phyloP scores from a whole-genome alignment of 139 green algal genomes.

The Closterium sp. region DNA sequence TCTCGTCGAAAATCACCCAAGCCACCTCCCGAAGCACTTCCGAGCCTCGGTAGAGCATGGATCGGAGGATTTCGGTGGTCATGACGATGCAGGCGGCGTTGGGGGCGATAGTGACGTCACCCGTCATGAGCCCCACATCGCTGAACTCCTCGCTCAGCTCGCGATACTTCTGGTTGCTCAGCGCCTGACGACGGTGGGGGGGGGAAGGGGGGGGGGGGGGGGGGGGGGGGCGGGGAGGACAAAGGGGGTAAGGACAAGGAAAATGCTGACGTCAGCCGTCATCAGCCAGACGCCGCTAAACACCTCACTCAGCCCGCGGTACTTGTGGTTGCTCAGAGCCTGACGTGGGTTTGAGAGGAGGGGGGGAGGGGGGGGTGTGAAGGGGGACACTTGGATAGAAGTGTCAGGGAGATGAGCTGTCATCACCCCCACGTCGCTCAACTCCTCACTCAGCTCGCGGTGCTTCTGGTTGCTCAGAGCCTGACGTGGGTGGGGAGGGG shows the following conservation, averaged over 20 bases:
- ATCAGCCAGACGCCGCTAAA: conserved; percentile 86
- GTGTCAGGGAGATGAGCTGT: conserved; percentile 85
- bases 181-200: conserved; percentile 54
- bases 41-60: conserved; percentile 60
- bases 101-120: conserved; percentile 88
- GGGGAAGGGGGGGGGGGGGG: neutral
- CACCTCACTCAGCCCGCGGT: conserved; percentile 80
- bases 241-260: neutral
- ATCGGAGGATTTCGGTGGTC: conserved; percentile 97
- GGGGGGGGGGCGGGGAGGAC: no score
- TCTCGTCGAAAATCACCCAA: conserved; percentile 96
- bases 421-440: conserved; percentile 85
- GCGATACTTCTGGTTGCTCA: conserved; percentile 97
- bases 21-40: conserved; percentile 53
- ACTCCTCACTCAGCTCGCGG: conserved; percentile 83
- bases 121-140: conserved; percentile 87
- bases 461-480: conserved; percentile 97
- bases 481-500: conserved; percentile 33
- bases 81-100: conserved; percentile 93
- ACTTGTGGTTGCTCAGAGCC: conserved; percentile 98
- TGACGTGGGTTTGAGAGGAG: neutral
- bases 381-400: neutral
- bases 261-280: no score
- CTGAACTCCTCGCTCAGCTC: conserved; percentile 84
- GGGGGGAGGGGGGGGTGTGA: neutral